phyloP scores from a whole-genome alignment of 148 eudicot species.

The Heliosperma pusillum region DNA sequence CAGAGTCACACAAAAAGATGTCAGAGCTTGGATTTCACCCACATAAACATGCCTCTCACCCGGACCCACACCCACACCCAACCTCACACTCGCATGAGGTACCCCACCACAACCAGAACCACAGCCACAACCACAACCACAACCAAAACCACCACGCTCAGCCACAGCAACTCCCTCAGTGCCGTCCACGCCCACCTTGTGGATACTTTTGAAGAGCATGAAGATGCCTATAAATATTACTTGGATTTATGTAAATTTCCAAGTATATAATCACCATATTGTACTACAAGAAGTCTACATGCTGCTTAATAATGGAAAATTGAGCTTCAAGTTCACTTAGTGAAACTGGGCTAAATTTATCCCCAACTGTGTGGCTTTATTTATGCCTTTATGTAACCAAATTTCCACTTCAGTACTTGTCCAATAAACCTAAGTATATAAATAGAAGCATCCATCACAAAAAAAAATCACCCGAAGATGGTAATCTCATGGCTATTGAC shows the following conservation, averaged over 20 bases:
- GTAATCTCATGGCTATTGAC: too few relatives aligned
- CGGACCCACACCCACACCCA: too few relatives aligned
- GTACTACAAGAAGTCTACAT: neutral
- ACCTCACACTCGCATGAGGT: neutral
- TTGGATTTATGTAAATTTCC: neutral
- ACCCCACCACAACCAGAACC: neutral
- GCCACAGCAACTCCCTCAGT: neutral
- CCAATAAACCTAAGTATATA: too few relatives aligned
- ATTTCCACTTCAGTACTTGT: too few relatives aligned
- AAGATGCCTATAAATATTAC: too few relatives aligned
- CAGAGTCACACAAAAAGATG: conserved; percentile 81
- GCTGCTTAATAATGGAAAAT: neutral
- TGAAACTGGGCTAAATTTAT: too few relatives aligned
- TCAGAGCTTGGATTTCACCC: conserved; percentile 72
- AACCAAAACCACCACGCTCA: neutral
- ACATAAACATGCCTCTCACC: neutral
- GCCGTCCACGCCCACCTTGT: neutral
- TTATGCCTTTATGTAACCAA: neutral
- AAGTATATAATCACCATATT: neutral
- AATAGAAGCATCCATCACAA: too few relatives aligned
- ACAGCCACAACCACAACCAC: neutral
- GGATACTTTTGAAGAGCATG: neutral
- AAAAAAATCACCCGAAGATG: too few relatives aligned
- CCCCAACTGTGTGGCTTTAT: neutral
- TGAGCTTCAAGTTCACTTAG: too few relatives aligned